Evolutionary conservation across 306 rosid species (phyloP).

Genomic region (Trifolium repens): DNA sequence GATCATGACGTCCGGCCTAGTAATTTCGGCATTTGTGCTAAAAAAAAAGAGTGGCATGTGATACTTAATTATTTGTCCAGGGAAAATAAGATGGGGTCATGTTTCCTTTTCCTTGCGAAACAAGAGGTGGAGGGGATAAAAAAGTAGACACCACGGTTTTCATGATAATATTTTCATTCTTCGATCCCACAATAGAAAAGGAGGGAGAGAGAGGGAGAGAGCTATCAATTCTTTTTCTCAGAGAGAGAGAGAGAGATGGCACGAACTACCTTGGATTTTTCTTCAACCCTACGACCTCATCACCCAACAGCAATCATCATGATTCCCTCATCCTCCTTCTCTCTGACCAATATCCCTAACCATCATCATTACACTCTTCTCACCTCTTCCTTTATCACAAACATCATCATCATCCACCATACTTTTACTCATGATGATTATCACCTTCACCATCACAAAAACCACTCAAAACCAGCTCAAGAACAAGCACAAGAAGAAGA

Average conservation of each 20-base stretch:
- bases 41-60: constrained; percentile 27
- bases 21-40: too few relatives aligned
- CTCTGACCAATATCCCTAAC: constrained; percentile 55
- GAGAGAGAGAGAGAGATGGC: constrained; percentile 37
- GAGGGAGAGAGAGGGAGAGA: constrained; percentile 31
- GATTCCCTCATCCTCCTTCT: constrained; percentile 59
- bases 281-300: constrained; percentile 44
- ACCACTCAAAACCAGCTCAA: constrained; percentile 32
- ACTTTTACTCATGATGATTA: constrained; percentile 24
- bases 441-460: constrained; percentile 35
- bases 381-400: constrained; percentile 47
- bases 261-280: constrained; percentile 74
- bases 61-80: constrained; percentile 25
- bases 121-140: constrained; percentile 49
- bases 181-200: constrained; percentile 43
- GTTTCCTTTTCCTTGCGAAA: constrained; percentile 44
- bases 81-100: constrained; percentile 40
- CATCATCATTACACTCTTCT: constrained; percentile 84
- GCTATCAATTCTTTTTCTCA: constrained; percentile 32
- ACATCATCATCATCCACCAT: constrained; percentile 46
- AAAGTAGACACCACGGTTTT: constrained; percentile 51
- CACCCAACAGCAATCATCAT: constrained; percentile 83
- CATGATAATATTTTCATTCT: constrained; percentile 48
- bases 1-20: too few relatives aligned
- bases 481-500: constrained; percentile 39